Conservation (phyloP, 2,329 filamentous ascomycete species). For the Penicillium occitanis region DNA sequence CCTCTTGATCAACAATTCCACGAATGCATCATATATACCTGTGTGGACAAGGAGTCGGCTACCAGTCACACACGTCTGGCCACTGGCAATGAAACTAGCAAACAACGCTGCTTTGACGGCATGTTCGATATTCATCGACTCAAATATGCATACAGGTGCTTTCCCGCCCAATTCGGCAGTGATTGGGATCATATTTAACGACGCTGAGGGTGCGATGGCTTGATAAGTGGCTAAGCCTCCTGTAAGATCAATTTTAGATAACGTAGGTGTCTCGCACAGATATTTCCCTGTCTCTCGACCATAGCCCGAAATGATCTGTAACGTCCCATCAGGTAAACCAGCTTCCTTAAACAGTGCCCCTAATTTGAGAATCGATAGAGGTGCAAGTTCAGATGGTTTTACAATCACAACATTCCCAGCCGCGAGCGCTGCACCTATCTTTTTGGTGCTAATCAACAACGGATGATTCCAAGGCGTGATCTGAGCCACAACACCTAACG, state of each 20-base stretch:
- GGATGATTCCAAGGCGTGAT: slow-evolving; percentile 45
- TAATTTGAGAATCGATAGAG: slow-evolving; percentile 43
- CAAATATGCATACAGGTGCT: slow-evolving; percentile 30
- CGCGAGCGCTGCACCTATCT: slow-evolving; percentile 42
- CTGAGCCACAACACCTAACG: slow-evolving; percentile 42
- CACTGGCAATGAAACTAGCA: slow-evolving; percentile 53
- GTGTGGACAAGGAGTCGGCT: slow-evolving; percentile 55
- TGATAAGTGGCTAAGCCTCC: slow-evolving; percentile 27
- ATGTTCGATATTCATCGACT: slow-evolving; percentile 25
- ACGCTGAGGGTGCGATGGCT: slow-evolving; percentile 26
- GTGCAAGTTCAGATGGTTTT: slow-evolving; percentile 45
- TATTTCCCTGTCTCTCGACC: slow-evolving; percentile 55
- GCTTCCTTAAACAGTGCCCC: slow-evolving; percentile 44
- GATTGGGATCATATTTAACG: slow-evolving; percentile 26
- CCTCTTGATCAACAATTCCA: slow-evolving; percentile 45
- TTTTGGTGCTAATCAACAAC: slow-evolving; percentile 39
- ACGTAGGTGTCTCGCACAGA: slow-evolving; percentile 41
- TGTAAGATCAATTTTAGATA: slow-evolving; percentile 30
- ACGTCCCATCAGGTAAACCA: slow-evolving; percentile 45
- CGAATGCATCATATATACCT: slow-evolving; percentile 43
- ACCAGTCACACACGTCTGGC: slow-evolving; percentile 58
- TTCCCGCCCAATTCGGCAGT: slow-evolving; percentile 31
- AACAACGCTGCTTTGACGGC: slow-evolving; percentile 35
- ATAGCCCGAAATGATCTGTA: slow-evolving; percentile 45
- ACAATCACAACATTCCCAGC: slow-evolving; percentile 43